Percentiles rank a stretch among this genome's conserved stretches.
Conservation (phyloP, 345 rosid species). For the Psidium guajava region DNA sequence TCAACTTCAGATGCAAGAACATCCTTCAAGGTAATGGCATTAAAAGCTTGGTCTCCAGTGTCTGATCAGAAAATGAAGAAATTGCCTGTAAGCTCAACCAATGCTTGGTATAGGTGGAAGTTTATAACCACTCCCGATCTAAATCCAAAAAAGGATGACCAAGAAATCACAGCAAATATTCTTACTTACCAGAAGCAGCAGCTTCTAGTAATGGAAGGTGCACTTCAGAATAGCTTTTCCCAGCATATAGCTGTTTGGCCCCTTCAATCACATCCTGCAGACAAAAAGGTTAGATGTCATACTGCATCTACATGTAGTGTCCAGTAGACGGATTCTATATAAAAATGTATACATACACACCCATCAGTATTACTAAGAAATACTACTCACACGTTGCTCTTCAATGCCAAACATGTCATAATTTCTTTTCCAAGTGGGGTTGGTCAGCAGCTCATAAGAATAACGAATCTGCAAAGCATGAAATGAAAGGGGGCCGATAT, state of each 20-base stretch:
- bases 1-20: constrained; percentile 36
- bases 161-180: background rate
- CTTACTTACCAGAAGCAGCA: constrained; percentile 51
- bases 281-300: constrained; percentile 1
- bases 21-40: constrained; percentile 39
- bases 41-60: constrained; percentile 31
- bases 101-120: background rate
- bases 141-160: background rate
- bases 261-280: constrained; percentile 49
- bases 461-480: constrained; percentile 49
- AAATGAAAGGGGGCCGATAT: background rate
- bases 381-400: constrained; percentile 57
- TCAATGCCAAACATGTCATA: constrained; percentile 72
- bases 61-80: constrained; percentile 17
- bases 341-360: background rate
- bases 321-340: background rate
- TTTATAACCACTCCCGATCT: background rate
- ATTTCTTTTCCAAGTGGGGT: constrained; percentile 72
- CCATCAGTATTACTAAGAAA: background rate
- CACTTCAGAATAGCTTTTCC: constrained; percentile 29
- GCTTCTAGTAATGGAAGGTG: constrained; percentile 49
- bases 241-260: constrained; percentile 29
- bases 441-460: constrained; percentile 69
- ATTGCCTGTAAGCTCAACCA: background rate
- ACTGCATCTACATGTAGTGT: background rate